Evolutionary conservation across 2,329 filamentous ascomycete species (phyloP), one percentile per base, ranked within the genome.

Genomic region (Fusarium continuum): DNA sequence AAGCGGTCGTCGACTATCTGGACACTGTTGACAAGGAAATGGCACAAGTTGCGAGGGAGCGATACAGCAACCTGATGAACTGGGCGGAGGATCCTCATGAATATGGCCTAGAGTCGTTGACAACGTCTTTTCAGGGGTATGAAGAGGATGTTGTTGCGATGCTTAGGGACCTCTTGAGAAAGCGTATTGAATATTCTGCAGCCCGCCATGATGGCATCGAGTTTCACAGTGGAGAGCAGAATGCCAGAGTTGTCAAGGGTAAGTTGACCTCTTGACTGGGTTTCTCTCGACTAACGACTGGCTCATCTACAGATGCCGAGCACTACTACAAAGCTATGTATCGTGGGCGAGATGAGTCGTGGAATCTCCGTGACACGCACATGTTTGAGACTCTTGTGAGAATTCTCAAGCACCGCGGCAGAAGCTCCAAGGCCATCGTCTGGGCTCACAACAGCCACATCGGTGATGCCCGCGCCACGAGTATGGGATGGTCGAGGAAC

Each of bases 401-500:
- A 48, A 46, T 64, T 34, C 41, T 65, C 20, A 41, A 65, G 25
- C 55, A 61, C 26, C 55, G 61, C 6, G 50, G 55, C 7, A 19
- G 17, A 9, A 40, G 16, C 8, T 55, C 55, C 13, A 61, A 61
- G 11, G 55, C 61, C 32, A 61, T 65, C 10, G 49, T 64, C 10
- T 64, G 61, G 61, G 55, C 61, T 20, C 61, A 64, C 26, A 61
- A 65, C 29, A 64, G 61, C 9, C 55, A 64, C 10, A 32, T 61
- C 19, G 61, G 55, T 8, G 60, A 64, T 28, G 61, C 55, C 8
- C 50, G 55, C 6, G 46, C 61, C n/a, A 64, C 61, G 2, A 64
- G 49, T 29, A 64, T 64, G 55, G 57, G 61, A 17, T 64, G 61
- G 45, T 43, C 61, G 2, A 59, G 45, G 19, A 45, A 50, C 11